A percentile compares a stretch with the other conserved stretches of the same genome.
Conservation (phyloP, 1,139 yeast genomes). For the Debaryomyces sp. region DNA sequence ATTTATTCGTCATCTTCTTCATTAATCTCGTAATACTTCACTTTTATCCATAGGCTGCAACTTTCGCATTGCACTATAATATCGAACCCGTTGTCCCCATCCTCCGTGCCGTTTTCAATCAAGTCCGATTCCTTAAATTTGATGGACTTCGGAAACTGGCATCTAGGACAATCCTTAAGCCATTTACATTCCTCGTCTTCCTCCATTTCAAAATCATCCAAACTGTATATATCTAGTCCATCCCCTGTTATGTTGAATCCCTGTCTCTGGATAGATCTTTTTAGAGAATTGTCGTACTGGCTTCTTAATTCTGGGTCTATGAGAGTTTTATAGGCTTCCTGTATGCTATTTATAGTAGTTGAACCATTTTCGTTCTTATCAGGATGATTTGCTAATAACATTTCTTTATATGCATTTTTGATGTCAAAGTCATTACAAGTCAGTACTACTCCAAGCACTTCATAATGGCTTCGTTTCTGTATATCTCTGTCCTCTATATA, state of each 20-base stretch:
- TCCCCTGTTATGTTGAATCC: conserved; percentile 61
- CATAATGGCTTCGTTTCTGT: conserved; percentile 43
- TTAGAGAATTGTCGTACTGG: conserved; percentile 52
- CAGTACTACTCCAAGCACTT: conserved; percentile 50
- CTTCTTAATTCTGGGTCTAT: conserved; percentile 38
- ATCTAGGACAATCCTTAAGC: conserved; percentile 71
- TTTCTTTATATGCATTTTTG: conserved; percentile 61
- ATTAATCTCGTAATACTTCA: conserved; percentile 55
- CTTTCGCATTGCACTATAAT: conserved; percentile 76
- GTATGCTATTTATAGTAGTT: conserved; percentile 42
- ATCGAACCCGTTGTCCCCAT: conserved; percentile 63
- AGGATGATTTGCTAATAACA: conserved; percentile 70
- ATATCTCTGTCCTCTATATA: conserved; percentile 9
- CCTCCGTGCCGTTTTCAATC: conserved; percentile 49
- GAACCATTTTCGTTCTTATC: conserved; percentile 52
- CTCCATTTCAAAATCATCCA: conserved; percentile 58
- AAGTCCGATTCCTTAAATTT: conserved; percentile 62
- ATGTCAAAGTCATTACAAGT: conserved; percentile 45
- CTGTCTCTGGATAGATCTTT: conserved; percentile 38
- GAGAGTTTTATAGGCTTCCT: conserved; percentile 63
- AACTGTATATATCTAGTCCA: conserved; percentile 65
- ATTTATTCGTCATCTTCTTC: conserved; percentile 7
- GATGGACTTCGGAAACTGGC: conserved; percentile 60
- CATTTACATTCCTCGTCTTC: conserved; percentile 32
- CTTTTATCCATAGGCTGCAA: conserved; percentile 84